Base-by-base conservation (phyloP, 495 filamentous ascomycete genomes). In the Penicillium antarcticum region DNA sequence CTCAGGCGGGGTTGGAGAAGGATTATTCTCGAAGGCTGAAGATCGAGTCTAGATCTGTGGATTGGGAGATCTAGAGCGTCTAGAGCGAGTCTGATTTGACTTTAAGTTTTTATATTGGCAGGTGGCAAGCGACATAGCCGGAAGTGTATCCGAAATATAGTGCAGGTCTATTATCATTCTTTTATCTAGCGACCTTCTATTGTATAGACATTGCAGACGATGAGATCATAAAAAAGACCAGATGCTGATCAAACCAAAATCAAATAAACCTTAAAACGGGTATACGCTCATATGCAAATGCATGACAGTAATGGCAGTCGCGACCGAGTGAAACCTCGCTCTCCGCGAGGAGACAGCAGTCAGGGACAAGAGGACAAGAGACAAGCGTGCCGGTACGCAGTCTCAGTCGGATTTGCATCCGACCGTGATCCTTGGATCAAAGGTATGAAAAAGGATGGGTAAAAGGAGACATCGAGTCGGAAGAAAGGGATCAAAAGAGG, bases 211-310 rank as follows among this genome's bases (percentile, higher is more conserved):
- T 48, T 32, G 6, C 6, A 32, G 29, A 41, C 36, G 26, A 32
- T 10, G 21, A 31, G 23, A 29, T n/a, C 14, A 18, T 41, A 37
- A 33, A 33, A 41, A 42, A 49, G 39, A 18, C 31, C 39, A 24
- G 34, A 36, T 48, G 38, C 59, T 39, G 31, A 36, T 7, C 44
- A 34, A 48, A 53, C 50, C 52, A 44, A 45, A 53, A 54, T 29
- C 26, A 9, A 29, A 4, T 29, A 8, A 33, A 43, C 48, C 51
- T 24, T 33, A 55, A 29, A 29, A 62, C 56, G 63, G 69, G 65
- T 70, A 70, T 70, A 67, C 61, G 67, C 65, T 66, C 53, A 67
- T 61, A 61, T 62, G 62, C 63, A 60, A 53, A 59, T 56, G 46
- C 46, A 19, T 33, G 18, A 49, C 37, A 49, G 46, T 21, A 24